phyloP scores from a whole-genome alignment of 179 eudicot species.

The Beta corolliflora region DNA sequence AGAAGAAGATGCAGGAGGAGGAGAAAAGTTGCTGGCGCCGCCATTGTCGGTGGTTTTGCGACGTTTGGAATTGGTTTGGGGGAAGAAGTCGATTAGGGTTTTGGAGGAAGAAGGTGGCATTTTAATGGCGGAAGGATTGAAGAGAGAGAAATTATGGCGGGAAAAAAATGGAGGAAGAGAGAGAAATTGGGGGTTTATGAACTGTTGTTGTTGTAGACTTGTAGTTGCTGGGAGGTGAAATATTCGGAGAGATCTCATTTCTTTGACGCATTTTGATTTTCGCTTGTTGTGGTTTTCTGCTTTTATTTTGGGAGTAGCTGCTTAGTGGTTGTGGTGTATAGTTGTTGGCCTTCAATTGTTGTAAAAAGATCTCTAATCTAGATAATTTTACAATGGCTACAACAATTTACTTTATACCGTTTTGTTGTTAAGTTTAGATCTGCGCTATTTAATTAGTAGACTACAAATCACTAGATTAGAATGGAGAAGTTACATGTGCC shows the following conservation, averaged over 20 bases:
- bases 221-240: neutral
- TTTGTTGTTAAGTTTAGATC: no score
- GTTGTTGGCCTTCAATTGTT: no score
- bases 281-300: no score
- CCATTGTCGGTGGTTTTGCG: slow-evolving; percentile 35
- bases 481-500: no score
- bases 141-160: slow-evolving; percentile 30
- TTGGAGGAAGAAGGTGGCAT: slow-evolving; percentile 39
- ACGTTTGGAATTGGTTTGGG: slow-evolving; percentile 60
- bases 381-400: no score
- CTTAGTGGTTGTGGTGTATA: no score
- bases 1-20: neutral
- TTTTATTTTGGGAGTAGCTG: no score
- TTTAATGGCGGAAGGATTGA: neutral
- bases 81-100: slow-evolving; percentile 70
- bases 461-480: no score
- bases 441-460: no score
- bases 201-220: neutral
- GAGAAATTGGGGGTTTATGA: slow-evolving; percentile 6
- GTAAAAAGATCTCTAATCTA: no score
- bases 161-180: neutral
- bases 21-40: neutral
- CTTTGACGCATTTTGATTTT: neutral
- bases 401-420: no score
- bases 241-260: neutral